A percentile compares a stretch with the other conserved stretches of the same genome.
Conservation (phyloP, 352 stramenopile species). For the Halophytophthora batemanensis region DNA sequence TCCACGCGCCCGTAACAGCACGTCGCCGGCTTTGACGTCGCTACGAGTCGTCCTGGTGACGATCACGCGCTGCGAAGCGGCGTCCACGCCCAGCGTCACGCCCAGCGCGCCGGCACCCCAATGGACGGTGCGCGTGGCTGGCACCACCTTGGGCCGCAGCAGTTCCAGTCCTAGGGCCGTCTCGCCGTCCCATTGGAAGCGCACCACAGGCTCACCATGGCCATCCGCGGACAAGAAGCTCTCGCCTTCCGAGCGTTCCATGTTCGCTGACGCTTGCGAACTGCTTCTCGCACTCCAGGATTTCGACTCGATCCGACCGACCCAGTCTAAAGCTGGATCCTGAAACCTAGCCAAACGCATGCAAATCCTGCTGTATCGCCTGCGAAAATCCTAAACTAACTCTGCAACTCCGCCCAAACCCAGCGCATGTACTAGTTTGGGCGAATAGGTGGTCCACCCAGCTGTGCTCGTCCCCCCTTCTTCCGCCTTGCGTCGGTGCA, state of each 20-base stretch:
- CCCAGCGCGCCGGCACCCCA: constrained; percentile 52
- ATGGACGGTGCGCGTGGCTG: constrained; percentile 24
- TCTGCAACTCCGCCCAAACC: no score
- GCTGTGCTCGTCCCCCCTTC: no score
- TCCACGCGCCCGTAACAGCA: constrained; percentile 47
- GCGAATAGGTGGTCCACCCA: no score
- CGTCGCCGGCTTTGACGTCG: constrained; percentile 54
- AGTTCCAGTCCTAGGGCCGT: constrained; percentile 53
- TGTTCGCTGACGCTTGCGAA: no score
- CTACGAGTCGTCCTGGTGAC: constrained; percentile 55
- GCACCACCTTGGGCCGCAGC: constrained; percentile 30
- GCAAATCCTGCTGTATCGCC: no score
- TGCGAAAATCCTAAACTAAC: no score
- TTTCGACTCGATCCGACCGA: no score
- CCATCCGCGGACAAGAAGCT: constrained; percentile 43
- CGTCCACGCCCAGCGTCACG: constrained; percentile 74
- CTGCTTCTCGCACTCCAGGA: no score
- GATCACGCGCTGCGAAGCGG: constrained; percentile 59
- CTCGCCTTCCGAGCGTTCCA: constrained; percentile 26
- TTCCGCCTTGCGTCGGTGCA: no score
- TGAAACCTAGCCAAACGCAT: no score
- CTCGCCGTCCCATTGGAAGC: constrained; percentile 53
- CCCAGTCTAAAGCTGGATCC: no score
- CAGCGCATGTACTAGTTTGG: no score
- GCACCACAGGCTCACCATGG: constrained; percentile 52